Conservation (phyloP, 2,329 filamentous ascomycete species). For the Orbilia oligospora region DNA sequence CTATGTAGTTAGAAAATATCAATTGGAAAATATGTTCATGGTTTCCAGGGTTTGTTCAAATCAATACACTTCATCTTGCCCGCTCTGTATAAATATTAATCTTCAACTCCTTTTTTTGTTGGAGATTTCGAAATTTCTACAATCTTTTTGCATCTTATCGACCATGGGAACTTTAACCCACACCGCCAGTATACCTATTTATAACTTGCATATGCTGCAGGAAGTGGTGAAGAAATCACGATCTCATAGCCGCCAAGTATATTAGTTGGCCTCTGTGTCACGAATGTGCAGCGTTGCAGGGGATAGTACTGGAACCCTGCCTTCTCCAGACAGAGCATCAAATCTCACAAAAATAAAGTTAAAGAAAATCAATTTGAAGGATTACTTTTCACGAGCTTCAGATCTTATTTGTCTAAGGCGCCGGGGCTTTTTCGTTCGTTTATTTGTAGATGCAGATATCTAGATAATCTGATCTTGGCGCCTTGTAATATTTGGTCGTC, state of each 20-base stretch:
- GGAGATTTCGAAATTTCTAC: constrained; percentile 2
- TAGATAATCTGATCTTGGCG: not conserved
- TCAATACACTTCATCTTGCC: constrained; percentile 2
- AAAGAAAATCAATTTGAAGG: not conserved
- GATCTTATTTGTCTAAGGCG: not conserved
- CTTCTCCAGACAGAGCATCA: not conserved
- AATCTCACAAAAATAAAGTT: not conserved
- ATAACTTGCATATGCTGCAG: not conserved
- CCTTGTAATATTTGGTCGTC: constrained; percentile 2
- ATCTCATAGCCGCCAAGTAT: constrained; percentile 1
- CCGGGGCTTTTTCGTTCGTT: not conserved
- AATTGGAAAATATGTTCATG: not conserved
- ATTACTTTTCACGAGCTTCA: not conserved
- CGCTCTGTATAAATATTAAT: not conserved
- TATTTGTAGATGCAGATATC: not conserved
- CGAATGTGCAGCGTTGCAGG: not conserved
- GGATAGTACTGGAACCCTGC: not conserved
- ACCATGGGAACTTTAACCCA: not conserved
- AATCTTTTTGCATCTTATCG: constrained; percentile 5
- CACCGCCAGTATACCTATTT: not conserved
- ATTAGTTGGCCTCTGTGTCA: not conserved
- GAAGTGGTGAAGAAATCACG: not conserved
- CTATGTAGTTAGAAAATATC: constrained; percentile 6
- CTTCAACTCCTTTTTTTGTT: not conserved
- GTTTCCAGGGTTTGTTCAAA: not conserved